Base-by-base conservation (phyloP, 805 yeast species). In the Yarrowia osloensis region DNA sequence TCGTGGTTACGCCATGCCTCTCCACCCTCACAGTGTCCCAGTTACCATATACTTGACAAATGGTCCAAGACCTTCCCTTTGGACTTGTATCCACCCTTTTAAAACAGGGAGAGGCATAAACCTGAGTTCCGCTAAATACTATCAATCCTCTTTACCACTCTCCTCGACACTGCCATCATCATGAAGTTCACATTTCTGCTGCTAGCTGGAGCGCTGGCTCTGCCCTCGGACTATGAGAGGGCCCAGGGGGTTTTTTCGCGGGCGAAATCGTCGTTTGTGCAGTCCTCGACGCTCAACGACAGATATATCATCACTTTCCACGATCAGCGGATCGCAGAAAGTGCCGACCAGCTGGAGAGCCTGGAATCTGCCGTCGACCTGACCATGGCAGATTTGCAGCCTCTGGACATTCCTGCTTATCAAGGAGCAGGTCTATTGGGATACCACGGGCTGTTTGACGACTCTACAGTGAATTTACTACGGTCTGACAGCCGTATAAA, bases 381-480 rank as follows among this genome's bases (percentile, higher is more conserved):
- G 35, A 29, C 63, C 6, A 28, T 28, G 4, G 42, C 63, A 1
- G 63, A 57, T 28, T 40, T 57, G 35, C 49, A 57, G 7, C 63
- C 63, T 17, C 63, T 57, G 28, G 63, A 57, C 7, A 57, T 57
- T 19, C 63, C 63, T 26, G 63, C 63, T 9, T 57, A 57, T 28
- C 49, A 57, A 28, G 63, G 63, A 57, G 63, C 40, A 13, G 63
- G 63, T 7, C 24, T 57, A 15, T 22, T 57, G 1, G 72, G 76
- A 70, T 63, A 61, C 44, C 54, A 44, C 33, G 66, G 54, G 7
- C 31, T 42, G 11, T 61, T 61, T 61, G 54, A 61, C 44, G 44
- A 29, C 12, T 31, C 52, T 31, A 44, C 66, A 7, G 40, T 61
- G 19, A 4, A 21, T 6, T 21, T 61, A 6, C 5, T 61, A 26